These are phyloP conservation scores for Pichia sp. DNA, from an alignment of 1,139 yeast species.

Conservation along the genomic window DNA sequence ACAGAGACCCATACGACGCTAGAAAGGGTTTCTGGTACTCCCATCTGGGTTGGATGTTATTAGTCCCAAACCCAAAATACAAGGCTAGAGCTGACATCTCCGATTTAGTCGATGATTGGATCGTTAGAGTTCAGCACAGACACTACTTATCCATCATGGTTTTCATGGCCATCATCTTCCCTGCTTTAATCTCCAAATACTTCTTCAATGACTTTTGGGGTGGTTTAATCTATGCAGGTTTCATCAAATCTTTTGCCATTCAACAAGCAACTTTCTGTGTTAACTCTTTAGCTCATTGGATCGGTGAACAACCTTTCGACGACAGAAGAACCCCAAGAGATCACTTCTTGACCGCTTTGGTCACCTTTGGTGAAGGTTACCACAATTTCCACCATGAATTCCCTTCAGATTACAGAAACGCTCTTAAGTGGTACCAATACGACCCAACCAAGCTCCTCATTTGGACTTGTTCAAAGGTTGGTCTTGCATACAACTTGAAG, in stretches of 20 bases:
- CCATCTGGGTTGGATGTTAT: conserved; percentile 98
- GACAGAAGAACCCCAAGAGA: conserved; percentile 98
- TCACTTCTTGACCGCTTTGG: conserved; percentile 90
- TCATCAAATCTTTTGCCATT: conserved; percentile 75
- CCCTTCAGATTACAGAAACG: conserved; percentile 98
- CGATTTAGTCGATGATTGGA: conserved; percentile 87
- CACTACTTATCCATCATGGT: conserved; percentile 75
- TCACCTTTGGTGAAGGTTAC: conserved; percentile 98
- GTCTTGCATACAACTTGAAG: conserved; percentile 88
- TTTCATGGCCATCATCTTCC: conserved; percentile 67
- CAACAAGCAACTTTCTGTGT: conserved; percentile 99
- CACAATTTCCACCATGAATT: conserved; percentile 99
- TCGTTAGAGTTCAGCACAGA: conserved; percentile 91
- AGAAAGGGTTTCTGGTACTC: conserved; percentile 94
- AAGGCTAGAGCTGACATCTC: conserved; percentile 96
- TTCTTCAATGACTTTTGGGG: conserved; percentile 92
- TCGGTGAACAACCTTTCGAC: conserved; percentile 97
- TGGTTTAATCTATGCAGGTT: conserved; percentile 90
- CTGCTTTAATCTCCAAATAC: conserved; percentile 73
- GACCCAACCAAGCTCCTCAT: conserved; percentile 93
- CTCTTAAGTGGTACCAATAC: conserved; percentile 97
- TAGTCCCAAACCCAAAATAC: conserved; percentile 89
- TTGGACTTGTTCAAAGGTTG: conserved; percentile 68
- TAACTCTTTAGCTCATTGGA: conserved; percentile 97
- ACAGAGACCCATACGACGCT: conserved; percentile 97